These are phyloP conservation scores for Sindora glabra DNA, from an alignment of 306 rosid species.

Conservation along the genomic window DNA sequence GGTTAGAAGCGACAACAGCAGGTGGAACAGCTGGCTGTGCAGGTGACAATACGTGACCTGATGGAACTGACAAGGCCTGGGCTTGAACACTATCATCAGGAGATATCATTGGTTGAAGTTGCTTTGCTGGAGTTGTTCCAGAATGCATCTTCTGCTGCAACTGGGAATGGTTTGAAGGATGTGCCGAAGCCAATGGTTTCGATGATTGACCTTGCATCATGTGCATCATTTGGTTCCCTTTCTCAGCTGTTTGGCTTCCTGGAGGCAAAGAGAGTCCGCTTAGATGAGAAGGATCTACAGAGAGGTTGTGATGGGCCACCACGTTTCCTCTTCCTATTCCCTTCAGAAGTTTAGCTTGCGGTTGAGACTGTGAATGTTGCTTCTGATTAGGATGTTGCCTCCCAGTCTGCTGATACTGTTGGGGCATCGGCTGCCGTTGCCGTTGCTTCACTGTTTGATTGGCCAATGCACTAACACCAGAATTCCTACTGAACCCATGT, in stretches of 20 bases:
- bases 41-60: conserved; percentile 42
- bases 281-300: conserved; percentile 64
- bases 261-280: conserved; percentile 69
- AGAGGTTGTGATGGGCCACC: conserved; percentile 56
- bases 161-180: conserved; percentile 63
- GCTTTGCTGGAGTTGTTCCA: conserved; percentile 54
- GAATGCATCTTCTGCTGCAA: conserved; percentile 57
- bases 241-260: conserved; percentile 77
- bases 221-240: conserved; percentile 75
- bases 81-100: conserved; percentile 61
- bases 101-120: conserved; percentile 53
- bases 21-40: conserved; percentile 45
- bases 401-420: conserved; percentile 68
- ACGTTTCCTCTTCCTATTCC: conserved; percentile 79
- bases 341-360: conserved; percentile 65
- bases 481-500: conserved; percentile 68
- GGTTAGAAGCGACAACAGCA: conserved; percentile 40
- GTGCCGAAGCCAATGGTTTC: conserved; percentile 53
- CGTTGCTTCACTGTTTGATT: conserved; percentile 70
- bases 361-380: conserved; percentile 67
- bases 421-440: conserved; percentile 62
- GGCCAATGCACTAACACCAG: conserved; percentile 52
- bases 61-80: conserved; percentile 43
- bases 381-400: conserved; percentile 92
- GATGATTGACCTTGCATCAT: conserved; percentile 73